Evolutionary conservation across 495 filamentous ascomycete genomes (phyloP).

Genomic region (Neurospora pannonica): DNA sequence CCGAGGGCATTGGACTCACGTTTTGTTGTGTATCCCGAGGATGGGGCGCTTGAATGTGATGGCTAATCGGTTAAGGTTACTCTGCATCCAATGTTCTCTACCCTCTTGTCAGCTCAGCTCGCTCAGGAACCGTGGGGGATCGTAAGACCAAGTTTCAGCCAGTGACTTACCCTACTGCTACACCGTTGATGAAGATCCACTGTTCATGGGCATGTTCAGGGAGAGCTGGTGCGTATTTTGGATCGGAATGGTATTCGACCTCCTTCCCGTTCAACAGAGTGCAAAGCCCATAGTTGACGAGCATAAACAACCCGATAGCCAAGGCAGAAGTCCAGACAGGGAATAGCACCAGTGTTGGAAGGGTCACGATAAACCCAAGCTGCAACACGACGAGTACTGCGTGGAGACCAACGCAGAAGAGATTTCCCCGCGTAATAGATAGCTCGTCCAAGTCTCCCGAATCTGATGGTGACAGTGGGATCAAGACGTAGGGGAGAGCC

Average conservation of each 20-base stretch:
- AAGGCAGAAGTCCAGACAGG: constrained; percentile 40
- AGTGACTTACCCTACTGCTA: constrained; percentile 45
- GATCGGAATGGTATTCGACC: constrained; percentile 31
- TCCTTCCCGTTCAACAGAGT: constrained; percentile 39
- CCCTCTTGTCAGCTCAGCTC: constrained; percentile 4
- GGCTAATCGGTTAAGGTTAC: constrained; percentile 61
- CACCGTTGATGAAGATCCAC: constrained; percentile 71
- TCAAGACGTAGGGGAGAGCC: constrained; percentile 43
- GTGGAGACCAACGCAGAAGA: constrained; percentile 42
- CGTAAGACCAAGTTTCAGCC: not conserved
- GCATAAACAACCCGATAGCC: constrained; percentile 25
- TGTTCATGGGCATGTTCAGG: constrained; percentile 47
- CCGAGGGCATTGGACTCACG: constrained; percentile 25
- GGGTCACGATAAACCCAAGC: constrained; percentile 34
- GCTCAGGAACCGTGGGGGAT: not conserved
- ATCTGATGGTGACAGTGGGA: constrained; percentile 39
- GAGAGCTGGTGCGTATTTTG: constrained; percentile 31
- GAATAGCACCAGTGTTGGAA: constrained; percentile 41
- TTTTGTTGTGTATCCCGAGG: constrained; percentile 75
- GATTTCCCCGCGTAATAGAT: constrained; percentile 40
- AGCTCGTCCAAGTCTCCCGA: constrained; percentile 50
- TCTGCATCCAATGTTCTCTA: constrained; percentile 51
- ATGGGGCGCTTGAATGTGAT: constrained; percentile 66
- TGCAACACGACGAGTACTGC: constrained; percentile 42
- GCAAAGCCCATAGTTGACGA: constrained; percentile 42